These are phyloP conservation scores for Quercus suber DNA, from an alignment of 306 rosid genomes.

Conservation along the genomic window DNA sequence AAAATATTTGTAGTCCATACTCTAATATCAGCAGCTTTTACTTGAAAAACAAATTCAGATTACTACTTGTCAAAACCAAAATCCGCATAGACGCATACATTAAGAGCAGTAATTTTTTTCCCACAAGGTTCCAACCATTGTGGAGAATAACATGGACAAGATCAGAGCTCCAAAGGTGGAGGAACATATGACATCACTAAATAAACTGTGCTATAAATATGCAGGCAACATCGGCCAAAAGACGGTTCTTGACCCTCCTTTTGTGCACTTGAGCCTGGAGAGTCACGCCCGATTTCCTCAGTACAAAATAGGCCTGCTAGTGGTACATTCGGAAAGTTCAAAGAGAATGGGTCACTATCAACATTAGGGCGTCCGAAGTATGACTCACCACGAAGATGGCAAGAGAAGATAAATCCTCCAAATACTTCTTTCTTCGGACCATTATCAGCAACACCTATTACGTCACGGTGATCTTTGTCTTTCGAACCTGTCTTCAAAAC, in stretches of 20 bases:
- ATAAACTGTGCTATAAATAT: constrained; percentile 32
- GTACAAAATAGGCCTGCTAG: constrained; percentile 27
- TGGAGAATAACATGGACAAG: too few relatives aligned
- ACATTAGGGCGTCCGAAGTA: constrained; percentile 17
- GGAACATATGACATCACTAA: constrained; percentile 29
- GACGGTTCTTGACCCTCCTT: not conserved
- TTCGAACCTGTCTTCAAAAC: not conserved
- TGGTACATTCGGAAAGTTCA: constrained; percentile 2
- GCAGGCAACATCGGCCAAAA: constrained; percentile 16
- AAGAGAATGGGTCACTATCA: constrained; percentile 9
- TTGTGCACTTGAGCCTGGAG: not conserved
- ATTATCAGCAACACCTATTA: not conserved
- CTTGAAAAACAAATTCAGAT: too few relatives aligned
- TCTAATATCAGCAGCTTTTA: too few relatives aligned
- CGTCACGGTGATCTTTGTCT: not conserved
- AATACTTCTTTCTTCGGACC: constrained; percentile 7
- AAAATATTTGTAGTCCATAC: too few relatives aligned
- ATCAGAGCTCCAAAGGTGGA: not conserved
- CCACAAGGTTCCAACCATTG: too few relatives aligned
- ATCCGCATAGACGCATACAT: too few relatives aligned
- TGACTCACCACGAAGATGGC: constrained; percentile 12
- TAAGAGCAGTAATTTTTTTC: too few relatives aligned
- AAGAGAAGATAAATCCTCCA: constrained; percentile 33
- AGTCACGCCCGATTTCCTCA: constrained; percentile 25
- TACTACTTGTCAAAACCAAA: too few relatives aligned